phyloP scores from a whole-genome alignment of 495 filamentous ascomycete species.

The Aspergillus taichungensis region DNA sequence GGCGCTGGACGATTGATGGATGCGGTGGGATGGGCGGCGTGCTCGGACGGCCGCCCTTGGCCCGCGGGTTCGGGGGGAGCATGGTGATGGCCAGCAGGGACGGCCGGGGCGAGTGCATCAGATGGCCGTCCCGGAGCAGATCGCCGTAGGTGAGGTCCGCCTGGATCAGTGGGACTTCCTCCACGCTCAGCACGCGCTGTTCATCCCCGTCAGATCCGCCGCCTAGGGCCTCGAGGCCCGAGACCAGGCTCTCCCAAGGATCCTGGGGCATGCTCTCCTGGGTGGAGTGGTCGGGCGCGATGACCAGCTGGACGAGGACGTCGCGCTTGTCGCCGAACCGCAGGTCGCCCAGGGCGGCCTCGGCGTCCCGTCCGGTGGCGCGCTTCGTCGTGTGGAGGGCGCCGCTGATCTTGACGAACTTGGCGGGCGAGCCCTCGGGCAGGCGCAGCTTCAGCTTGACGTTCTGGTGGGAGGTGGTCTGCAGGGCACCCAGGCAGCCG shows the following conservation, averaged over 20 bases:
- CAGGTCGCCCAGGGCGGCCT: constrained; percentile 86
- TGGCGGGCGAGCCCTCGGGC: constrained; percentile 93
- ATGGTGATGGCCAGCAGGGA: constrained; percentile 97
- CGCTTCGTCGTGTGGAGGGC: constrained; percentile 95
- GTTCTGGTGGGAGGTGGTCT: constrained; percentile 97
- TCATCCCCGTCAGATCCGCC: constrained; percentile 85
- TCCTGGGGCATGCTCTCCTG: constrained; percentile 86
- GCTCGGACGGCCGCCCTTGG: constrained; percentile 50
- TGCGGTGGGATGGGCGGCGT: constrained; percentile 92
- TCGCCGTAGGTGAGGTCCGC: constrained; percentile 93
- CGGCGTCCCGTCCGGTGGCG: constrained; percentile 91
- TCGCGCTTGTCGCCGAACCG: constrained; percentile 97
- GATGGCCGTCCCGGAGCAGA: constrained; percentile 81
- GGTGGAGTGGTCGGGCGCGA: constrained; percentile 77
- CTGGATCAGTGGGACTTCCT: constrained; percentile 93
- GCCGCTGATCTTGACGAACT: constrained; percentile 97
- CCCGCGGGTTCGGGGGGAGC: constrained; percentile 63
- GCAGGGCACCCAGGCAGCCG: constrained; percentile 87
- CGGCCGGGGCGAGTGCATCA: constrained; percentile 79
- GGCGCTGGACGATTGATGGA: constrained; percentile 87
- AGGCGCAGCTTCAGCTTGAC: constrained; percentile 92
- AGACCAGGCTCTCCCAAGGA: constrained; percentile 94
- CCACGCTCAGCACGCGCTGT: constrained; percentile 72
- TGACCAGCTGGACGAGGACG: constrained; percentile 90
- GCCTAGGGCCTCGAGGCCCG: constrained; percentile 90